Base-by-base conservation (phyloP, 129 eudicot species). In the Flaveria ramosissima region DNA sequence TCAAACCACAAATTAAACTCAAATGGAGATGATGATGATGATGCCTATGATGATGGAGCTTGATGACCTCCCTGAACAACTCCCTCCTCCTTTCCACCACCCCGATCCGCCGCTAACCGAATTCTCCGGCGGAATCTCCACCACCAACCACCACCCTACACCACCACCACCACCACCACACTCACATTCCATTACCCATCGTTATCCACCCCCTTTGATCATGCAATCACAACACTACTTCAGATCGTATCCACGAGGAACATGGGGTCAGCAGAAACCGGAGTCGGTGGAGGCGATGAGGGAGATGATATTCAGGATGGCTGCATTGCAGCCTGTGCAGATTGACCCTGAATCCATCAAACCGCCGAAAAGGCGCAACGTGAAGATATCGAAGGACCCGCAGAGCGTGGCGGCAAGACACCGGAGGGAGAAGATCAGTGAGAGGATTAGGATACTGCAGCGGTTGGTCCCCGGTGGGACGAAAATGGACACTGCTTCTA, bases 401-500 rank as follows among this genome's bases (percentile, higher is more conserved):
- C 92, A 88, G 71, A 88, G 92, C 53, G 85, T 88, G 64, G 92
- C 92, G 8, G 92, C 92, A 6, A 65, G 92, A 32, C 92, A 88
- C 61, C 42, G 92, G 77, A 78, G 92, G 77, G 92, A 85, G 81
- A 77, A 78, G 78, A 88, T 88, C 43, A 88, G 92, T 42, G 87
- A 88, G 78, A 71, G 84, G 83, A 88, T 88, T 1, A 73, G 98
- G 68, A 93, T 93, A 62, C 81, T 93, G 48, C 98, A 93, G 62
- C 80, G 97, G 60, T 88, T 93, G 10, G 98, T 93, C 13, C 98
- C 98, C 1, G 98, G 98, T 0, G 98, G 98, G 2, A 93, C 92
- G 0, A 93, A 93, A 76, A 88, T 93, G 98, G 98, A 93, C 80
- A 90, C 98, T 1, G 98, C 98, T 2, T 90, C 98, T 7, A 93